Conservation (phyloP, 129 eudicot genomes). For the Tanacetum coccineum region DNA sequence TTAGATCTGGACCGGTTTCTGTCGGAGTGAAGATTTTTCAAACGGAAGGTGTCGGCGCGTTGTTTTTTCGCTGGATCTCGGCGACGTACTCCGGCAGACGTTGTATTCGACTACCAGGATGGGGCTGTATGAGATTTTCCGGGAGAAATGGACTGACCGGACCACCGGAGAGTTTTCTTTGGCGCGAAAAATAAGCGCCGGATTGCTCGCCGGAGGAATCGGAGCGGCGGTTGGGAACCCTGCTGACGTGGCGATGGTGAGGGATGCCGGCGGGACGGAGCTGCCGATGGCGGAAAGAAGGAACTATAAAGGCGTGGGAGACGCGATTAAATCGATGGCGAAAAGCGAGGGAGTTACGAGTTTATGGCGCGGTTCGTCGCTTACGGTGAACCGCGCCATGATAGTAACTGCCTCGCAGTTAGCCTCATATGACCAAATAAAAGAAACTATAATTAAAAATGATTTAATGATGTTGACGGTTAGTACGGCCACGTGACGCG, state of each 20-base stretch:
- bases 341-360: slow-evolving; percentile 51
- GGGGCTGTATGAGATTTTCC: slow-evolving; percentile 74
- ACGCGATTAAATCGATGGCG: slow-evolving; percentile 57
- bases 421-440: slow-evolving; percentile 76
- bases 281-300: slow-evolving; percentile 56
- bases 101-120: slow-evolving; percentile 78
- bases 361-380: slow-evolving; percentile 76
- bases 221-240: slow-evolving; percentile 90
- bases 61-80: slow-evolving; percentile 76
- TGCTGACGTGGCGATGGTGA: slow-evolving; percentile 83
- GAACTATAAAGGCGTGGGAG: slow-evolving; percentile 53
- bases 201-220: slow-evolving; percentile 64
- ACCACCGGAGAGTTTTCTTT: slow-evolving; percentile 40
- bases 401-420: slow-evolving; percentile 78
- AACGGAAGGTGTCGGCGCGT: slow-evolving; percentile 59
- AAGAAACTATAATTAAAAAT: slow-evolving; percentile 48
- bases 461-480: slow-evolving; percentile 51
- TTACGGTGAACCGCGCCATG: slow-evolving; percentile 95
- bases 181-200: slow-evolving; percentile 49
- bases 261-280: slow-evolving; percentile 92
- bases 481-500: slow-evolving; percentile 67
- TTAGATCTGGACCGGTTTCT: slow-evolving; percentile 43
- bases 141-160: slow-evolving; percentile 56
- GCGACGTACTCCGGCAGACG: slow-evolving; percentile 77
- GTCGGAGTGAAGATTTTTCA: slow-evolving; percentile 55